These are phyloP conservation scores for Diaporthe caulivora DNA, from an alignment of 2,329 filamentous ascomycete genomes.

Conservation along the genomic window DNA sequence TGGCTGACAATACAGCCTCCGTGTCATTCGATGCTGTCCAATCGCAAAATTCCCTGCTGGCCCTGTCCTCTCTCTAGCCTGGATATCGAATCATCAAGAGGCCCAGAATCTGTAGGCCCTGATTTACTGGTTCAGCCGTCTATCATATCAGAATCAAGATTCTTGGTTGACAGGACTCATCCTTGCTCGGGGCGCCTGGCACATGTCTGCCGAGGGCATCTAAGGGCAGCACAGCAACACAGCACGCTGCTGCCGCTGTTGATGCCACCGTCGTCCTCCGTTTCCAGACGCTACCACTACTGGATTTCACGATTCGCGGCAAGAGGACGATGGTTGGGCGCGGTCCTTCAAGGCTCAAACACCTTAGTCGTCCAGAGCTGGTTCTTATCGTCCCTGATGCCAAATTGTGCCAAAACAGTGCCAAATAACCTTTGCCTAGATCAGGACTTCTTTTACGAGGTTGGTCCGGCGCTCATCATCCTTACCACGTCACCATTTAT, in stretches of 20 bases:
- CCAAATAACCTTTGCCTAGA: conserved; percentile 28
- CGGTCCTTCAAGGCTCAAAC: not conserved
- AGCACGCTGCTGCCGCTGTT: not conserved
- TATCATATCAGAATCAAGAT: conserved; percentile 12
- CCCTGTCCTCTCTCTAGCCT: conserved; percentile 14
- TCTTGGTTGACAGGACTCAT: conserved; percentile 28
- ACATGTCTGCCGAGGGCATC: conserved; percentile 23
- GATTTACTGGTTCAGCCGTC: conserved; percentile 25
- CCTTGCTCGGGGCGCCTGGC: conserved; percentile 33
- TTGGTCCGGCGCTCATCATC: conserved; percentile 3
- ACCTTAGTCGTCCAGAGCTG: not conserved
- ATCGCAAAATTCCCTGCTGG: conserved; percentile 26
- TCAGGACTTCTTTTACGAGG: not conserved
- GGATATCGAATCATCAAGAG: conserved; percentile 14
- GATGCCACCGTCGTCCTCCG: not conserved
- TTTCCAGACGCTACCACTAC: conserved; percentile 24
- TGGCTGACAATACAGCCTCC: conserved; percentile 39
- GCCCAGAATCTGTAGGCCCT: conserved; percentile 11
- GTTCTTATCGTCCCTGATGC: not conserved
- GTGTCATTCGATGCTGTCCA: conserved; percentile 25
- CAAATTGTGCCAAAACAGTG: conserved; percentile 11
- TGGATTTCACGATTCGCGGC: conserved; percentile 4
- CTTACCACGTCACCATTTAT: conserved; percentile 28
- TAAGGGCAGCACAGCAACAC: not conserved
- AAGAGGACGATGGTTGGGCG: not conserved